A percentile compares a stretch with the other conserved stretches of the same genome.
Evolutionary conservation across 2,329 filamentous ascomycete genomes (phyloP).

Genomic region (Colletotrichum echinochloae): DNA sequence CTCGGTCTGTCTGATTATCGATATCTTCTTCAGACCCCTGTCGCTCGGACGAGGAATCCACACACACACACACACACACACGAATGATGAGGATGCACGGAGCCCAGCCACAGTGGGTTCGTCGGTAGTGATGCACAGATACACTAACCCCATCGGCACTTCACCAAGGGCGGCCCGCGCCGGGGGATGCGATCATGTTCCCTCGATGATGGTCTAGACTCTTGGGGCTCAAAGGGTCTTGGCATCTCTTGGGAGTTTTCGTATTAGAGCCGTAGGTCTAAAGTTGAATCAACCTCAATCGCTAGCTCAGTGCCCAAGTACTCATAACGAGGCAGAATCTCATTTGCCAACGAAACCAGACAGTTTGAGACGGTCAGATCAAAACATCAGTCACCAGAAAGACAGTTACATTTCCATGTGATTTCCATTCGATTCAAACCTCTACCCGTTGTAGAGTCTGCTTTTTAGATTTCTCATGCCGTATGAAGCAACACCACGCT

Average conservation of each 20-base stretch:
- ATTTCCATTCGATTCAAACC: constrained; percentile 28
- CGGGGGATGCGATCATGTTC: neutral
- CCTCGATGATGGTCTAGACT: neutral
- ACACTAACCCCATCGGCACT: too few relatives aligned
- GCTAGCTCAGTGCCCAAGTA: too few relatives aligned
- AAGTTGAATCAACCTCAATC: too few relatives aligned
- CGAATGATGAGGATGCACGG: too few relatives aligned
- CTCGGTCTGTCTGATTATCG: too few relatives aligned
- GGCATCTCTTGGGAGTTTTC: neutral
- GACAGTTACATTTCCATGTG: neutral
- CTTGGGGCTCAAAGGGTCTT: neutral
- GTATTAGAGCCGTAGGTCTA: too few relatives aligned
- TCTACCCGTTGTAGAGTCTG: constrained; percentile 23
- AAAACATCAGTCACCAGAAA: neutral
- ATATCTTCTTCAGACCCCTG: too few relatives aligned
- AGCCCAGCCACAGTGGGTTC: too few relatives aligned
- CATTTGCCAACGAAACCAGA: neutral
- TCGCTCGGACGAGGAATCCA: too few relatives aligned
- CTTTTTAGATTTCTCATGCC: neutral
- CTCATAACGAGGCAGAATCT: too few relatives aligned
- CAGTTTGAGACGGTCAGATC: neutral
- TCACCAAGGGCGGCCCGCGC: constrained; percentile 19
- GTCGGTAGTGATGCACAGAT: too few relatives aligned
- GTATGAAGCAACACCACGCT: constrained; percentile 25
- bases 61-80: too few relatives aligned